Conservation (phyloP, 2,329 filamentous ascomycete species). For the Bipolaris victoriae region DNA sequence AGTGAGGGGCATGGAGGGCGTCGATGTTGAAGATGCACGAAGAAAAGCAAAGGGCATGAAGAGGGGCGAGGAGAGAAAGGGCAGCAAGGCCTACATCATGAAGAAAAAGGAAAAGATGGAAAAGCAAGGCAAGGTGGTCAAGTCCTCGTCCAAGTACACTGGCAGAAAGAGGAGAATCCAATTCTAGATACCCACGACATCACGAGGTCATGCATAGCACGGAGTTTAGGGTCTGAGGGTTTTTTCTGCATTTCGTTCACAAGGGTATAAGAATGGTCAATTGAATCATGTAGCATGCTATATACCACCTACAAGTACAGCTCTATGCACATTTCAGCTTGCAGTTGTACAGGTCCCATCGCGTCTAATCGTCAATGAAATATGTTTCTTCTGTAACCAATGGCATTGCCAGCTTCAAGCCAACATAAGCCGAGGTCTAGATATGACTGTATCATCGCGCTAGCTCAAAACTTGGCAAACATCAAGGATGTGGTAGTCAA, state of each 20-base stretch:
- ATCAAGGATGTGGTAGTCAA: conserved; percentile 9
- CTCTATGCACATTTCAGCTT: conserved; percentile 45
- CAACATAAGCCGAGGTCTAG: conserved; percentile 14
- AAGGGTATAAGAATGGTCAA: conserved; percentile 40
- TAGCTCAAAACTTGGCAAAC: conserved; percentile 25
- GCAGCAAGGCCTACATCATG: conserved; percentile 81
- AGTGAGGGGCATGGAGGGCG: conserved; percentile 84
- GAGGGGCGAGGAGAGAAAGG: conserved; percentile 71
- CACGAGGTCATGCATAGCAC: conserved; percentile 44
- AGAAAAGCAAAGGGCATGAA: conserved; percentile 60
- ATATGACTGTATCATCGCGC: conserved; percentile 17
- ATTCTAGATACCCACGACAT: conserved; percentile 62
- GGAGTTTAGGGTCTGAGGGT: conserved; percentile 36
- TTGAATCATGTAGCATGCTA: conserved; percentile 48
- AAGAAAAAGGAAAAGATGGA: conserved; percentile 94
- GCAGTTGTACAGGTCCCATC: conserved; percentile 42
- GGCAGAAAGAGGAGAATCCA: conserved; percentile 81
- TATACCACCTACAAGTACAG: conserved; percentile 52
- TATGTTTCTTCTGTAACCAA: conserved; percentile 13
- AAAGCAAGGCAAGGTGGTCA: conserved; percentile 91
- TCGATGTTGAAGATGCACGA: conserved; percentile 70
- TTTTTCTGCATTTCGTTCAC: conserved; percentile 19
- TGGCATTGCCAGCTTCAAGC: conserved; percentile 8
- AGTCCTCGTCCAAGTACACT: conserved; percentile 90
- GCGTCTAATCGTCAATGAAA: conserved; percentile 34